A percentile compares a stretch with the other conserved stretches of the same genome.
Conservation (phyloP, 2,329 filamentous ascomycete species). For the Calonectria fujianensis region DNA sequence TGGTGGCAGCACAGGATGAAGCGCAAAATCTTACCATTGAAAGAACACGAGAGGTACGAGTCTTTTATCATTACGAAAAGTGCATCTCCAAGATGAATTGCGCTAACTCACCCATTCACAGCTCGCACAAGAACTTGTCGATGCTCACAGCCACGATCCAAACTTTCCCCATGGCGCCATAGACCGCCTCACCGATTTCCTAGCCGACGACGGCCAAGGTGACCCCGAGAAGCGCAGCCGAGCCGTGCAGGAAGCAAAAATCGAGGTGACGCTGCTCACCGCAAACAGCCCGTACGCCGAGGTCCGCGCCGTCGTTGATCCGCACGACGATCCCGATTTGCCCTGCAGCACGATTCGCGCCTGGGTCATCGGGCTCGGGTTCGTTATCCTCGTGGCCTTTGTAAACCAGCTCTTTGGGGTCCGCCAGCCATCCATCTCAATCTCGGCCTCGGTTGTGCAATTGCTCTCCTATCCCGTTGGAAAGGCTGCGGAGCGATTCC, state of each 20-base stretch:
- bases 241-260: conserved; percentile 70
- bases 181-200: conserved; percentile 40
- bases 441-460: conserved; percentile 72
- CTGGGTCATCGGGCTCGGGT: conserved; percentile 70
- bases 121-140: background rate
- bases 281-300: conserved; percentile 74
- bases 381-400: conserved; percentile 66
- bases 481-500: conserved; percentile 63
- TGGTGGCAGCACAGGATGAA: conserved; percentile 13
- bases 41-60: background rate
- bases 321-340: conserved; percentile 69
- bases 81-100: background rate
- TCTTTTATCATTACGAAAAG: no score
- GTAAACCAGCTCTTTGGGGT: conserved; percentile 75
- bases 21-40: conserved; percentile 7
- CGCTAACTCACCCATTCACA: background rate
- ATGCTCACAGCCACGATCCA: conserved; percentile 46
- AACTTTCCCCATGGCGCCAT: conserved; percentile 49
- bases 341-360: conserved; percentile 73
- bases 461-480: conserved; percentile 69
- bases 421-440: conserved; percentile 69
- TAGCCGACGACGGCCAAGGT: conserved; percentile 53
- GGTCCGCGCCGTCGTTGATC: conserved; percentile 72
- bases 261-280: conserved; percentile 70
- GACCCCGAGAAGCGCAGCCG: conserved; percentile 63